Conservation (phyloP, 495 filamentous ascomycete species). For the Penicillium egyptiacum region DNA sequence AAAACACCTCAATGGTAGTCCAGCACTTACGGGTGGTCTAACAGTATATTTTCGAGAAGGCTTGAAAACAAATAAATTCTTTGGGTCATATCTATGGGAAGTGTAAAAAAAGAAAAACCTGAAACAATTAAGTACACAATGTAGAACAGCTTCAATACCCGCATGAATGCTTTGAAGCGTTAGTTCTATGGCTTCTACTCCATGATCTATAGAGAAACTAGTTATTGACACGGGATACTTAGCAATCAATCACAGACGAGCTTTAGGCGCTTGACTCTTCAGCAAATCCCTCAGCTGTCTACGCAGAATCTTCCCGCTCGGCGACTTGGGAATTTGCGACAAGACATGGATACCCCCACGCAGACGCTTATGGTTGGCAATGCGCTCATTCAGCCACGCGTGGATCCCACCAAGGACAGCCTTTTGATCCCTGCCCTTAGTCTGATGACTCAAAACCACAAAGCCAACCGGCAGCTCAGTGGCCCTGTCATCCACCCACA, state of each 20-base stretch:
- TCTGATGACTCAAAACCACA: slow-evolving; percentile 50
- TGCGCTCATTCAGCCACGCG: slow-evolving; percentile 47
- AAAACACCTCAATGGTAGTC: too few relatives aligned
- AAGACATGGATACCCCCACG: slow-evolving; percentile 74
- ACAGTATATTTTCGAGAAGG: too few relatives aligned
- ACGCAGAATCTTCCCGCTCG: slow-evolving; percentile 77
- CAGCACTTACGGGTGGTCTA: too few relatives aligned
- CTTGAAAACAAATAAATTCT: too few relatives aligned
- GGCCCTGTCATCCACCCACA: slow-evolving; percentile 58
- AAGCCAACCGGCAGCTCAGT: slow-evolving; percentile 79
- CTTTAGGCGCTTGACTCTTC: slow-evolving; percentile 21
- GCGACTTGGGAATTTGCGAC: slow-evolving; percentile 72
- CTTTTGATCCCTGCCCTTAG: slow-evolving; percentile 37
- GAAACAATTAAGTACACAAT: too few relatives aligned
- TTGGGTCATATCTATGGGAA: too few relatives aligned
- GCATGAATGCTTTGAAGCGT: too few relatives aligned
- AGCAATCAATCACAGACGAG: slow-evolving; percentile 14
- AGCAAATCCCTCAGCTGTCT: slow-evolving; percentile 52
- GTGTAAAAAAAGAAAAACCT: too few relatives aligned
- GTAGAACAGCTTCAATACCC: too few relatives aligned
- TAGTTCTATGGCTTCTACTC: too few relatives aligned
- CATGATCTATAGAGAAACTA: background rate
- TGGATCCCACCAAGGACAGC: slow-evolving; percentile 26
- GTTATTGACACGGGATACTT: background rate
- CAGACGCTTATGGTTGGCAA: slow-evolving; percentile 66